Percentiles rank a stretch among this genome's conserved stretches.
These are phyloP conservation scores for Lepiota venenata DNA, from an alignment of 768 basidiomycete species.

Conservation along the genomic window DNA sequence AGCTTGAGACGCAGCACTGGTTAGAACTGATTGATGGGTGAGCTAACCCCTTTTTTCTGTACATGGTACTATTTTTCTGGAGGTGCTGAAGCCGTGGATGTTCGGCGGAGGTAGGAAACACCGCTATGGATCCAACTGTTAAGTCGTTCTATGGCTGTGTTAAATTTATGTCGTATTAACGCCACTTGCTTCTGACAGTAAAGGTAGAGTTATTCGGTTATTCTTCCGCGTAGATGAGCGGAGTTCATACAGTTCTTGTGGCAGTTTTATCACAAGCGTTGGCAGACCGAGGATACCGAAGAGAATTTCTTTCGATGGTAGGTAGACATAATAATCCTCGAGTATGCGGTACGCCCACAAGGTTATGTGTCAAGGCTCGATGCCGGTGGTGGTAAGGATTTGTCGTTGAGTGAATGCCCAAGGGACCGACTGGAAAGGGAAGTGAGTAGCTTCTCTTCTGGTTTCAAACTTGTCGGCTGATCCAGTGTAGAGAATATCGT, in stretches of 20 bases:
- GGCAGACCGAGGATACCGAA: constrained; percentile 54
- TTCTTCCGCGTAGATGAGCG: background rate
- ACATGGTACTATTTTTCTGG: background rate
- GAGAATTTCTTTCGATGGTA: constrained; percentile 71
- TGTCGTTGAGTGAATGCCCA: constrained; percentile 57
- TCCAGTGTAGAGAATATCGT: constrained; percentile 39
- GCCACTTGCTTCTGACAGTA: constrained; percentile 25
- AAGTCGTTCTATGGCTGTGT: constrained; percentile 21
- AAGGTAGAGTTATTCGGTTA: constrained; percentile 28
- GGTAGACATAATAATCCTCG: background rate
- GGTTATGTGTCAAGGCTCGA: constrained; percentile 48
- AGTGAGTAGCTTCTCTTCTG: constrained; percentile 23
- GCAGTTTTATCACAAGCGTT: constrained; percentile 57
- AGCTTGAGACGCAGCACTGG: constrained; percentile 60
- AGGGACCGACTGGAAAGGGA: constrained; percentile 59
- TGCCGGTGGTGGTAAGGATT: constrained; percentile 49
- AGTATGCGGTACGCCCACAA: background rate
- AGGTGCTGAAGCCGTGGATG: background rate
- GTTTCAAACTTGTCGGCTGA: background rate
- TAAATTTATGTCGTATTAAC: background rate
- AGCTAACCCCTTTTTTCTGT: constrained; percentile 12
- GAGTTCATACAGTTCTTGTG: background rate
- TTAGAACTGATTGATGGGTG: constrained; percentile 59
- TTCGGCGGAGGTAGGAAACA: constrained; percentile 40
- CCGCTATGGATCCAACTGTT: constrained; percentile 61